A percentile compares a stretch with the other conserved stretches of the same genome.
Evolutionary conservation across 352 stramenopile genomes (phyloP).

Genomic region (Porosira glacialis): DNA sequence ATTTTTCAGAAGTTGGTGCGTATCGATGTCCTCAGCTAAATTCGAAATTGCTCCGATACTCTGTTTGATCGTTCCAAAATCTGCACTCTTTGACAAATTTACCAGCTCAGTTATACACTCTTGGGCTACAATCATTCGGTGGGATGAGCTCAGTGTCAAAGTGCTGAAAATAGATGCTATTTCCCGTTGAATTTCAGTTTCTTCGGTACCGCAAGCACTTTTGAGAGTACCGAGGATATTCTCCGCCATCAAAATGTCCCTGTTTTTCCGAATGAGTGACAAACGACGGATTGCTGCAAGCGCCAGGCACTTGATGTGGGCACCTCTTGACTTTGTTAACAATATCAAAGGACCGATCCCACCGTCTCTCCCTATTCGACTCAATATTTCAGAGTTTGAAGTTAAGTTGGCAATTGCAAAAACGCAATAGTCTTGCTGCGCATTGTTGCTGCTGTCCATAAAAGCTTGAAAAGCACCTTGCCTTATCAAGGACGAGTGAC

Average conservation of each 20-base stretch:
- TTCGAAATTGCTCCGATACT: conserved; percentile 90
- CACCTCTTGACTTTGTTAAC: conserved; percentile 85
- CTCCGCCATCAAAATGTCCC: conserved; percentile 84
- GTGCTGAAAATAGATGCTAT: conserved; percentile 91
- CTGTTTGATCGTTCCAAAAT: conserved; percentile 89
- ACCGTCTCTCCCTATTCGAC: conserved; percentile 86
- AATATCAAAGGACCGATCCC: conserved; percentile 87
- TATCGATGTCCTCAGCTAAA: conserved; percentile 90
- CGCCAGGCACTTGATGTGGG: conserved; percentile 88
- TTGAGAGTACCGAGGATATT: conserved; percentile 83
- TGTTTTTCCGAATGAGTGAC: conserved; percentile 82
- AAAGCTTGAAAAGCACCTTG: conserved; percentile 85
- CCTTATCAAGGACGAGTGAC: conserved; percentile 87
- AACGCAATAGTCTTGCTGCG: conserved; percentile 84
- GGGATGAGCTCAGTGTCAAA: conserved; percentile 87
- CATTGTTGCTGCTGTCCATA: conserved; percentile 75
- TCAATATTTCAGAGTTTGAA: conserved; percentile 42
- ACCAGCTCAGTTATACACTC: conserved; percentile 83
- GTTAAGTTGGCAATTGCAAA: conserved; percentile 91
- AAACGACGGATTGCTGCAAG: conserved; percentile 89
- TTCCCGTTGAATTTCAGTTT: conserved; percentile 92
- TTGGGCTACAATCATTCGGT: conserved; percentile 87
- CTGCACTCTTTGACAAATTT: conserved; percentile 84
- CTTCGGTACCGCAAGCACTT: conserved; percentile 83
- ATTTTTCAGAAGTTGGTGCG: conserved; percentile 86